Evolutionary conservation across 257 asterid genomes (phyloP), one percentile per base, ranked within the genome.

Genomic region (Ilex aquifolium): DNA sequence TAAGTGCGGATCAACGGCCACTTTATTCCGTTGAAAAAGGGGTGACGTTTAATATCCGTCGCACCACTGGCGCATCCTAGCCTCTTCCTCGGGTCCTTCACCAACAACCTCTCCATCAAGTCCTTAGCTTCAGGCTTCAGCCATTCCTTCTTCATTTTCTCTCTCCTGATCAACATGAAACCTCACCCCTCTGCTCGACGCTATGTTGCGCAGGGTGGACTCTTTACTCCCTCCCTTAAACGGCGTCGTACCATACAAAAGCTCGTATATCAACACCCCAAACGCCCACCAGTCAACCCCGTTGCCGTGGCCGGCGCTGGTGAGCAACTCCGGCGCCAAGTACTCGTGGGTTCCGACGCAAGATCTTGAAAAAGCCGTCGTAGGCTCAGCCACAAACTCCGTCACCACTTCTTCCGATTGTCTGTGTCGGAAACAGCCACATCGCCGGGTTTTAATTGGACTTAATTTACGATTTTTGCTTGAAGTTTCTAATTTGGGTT

Each of bases 221-320:
- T 91, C 98, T 70, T 91, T 91, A 50, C 86, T 88, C 57, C 77
- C 74, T 0, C 96, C 98, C 27, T 88, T 88, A 57, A 84, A 91
- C 73, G 96, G 96, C 44, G 98, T 91, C 61, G 83, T 74, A 0
- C 98, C 98, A 50, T 71, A 68, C 44, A 91, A 9, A 2, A 91
- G 68, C 63, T 91, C 98, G 64, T 84, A 91, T 0, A 88, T 66
- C 68, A 91, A 64, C 0, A 91, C 84, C 63, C 98, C 96, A 30
- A 91, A 88, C 0, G 95, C 98, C 96, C 98, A 91, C 98, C 96
- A 91, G 56, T 91, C 98, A 1, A 91, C 98, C 0, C 98, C 95
- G 73, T 84, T 91, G 0, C 98, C 95, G 69, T 88, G 96, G 17
- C 98, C 98, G 76, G 67, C 67, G 0, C 96, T 91, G 63, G 57